Conservation (phyloP, 2,329 filamentous ascomycete species). For the Aspergillus sp. region DNA sequence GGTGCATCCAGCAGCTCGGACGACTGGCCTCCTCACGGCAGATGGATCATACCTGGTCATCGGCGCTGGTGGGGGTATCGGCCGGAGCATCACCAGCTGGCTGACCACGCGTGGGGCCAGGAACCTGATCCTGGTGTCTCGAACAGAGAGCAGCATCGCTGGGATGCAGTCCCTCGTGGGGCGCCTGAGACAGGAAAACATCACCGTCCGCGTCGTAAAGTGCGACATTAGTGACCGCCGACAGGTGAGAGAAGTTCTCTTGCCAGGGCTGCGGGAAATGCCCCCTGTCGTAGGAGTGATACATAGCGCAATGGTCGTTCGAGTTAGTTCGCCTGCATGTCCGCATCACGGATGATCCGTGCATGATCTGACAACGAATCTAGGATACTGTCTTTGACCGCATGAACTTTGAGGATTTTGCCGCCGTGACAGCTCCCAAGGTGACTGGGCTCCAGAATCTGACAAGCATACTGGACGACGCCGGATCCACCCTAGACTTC, state of each 20-base stretch:
- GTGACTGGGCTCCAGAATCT: background rate
- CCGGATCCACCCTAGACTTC: conserved; percentile 9
- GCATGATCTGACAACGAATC: no score
- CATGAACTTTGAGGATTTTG: conserved; percentile 1
- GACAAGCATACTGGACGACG: background rate
- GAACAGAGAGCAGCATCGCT: background rate
- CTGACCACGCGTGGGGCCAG: background rate
- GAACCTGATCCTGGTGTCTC: background rate
- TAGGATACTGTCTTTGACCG: conserved; percentile 1
- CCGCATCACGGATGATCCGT: no score
- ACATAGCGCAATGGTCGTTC: conserved; percentile 2
- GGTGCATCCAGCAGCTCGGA: background rate
- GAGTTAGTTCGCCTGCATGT: no score
- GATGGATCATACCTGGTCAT: background rate
- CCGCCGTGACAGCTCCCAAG: background rate
- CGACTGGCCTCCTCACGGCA: background rate
- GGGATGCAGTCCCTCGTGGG: background rate
- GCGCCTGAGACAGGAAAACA: background rate
- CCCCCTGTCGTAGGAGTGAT: background rate
- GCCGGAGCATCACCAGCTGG: background rate
- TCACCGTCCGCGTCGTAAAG: background rate
- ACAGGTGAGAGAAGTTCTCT: background rate
- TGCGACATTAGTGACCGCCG: background rate
- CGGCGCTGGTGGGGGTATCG: background rate
- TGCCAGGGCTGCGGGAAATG: background rate